Evolutionary conservation across 192 early-diverging fungal species (phyloP).

Genomic region (Linnemannia zychae): DNA sequence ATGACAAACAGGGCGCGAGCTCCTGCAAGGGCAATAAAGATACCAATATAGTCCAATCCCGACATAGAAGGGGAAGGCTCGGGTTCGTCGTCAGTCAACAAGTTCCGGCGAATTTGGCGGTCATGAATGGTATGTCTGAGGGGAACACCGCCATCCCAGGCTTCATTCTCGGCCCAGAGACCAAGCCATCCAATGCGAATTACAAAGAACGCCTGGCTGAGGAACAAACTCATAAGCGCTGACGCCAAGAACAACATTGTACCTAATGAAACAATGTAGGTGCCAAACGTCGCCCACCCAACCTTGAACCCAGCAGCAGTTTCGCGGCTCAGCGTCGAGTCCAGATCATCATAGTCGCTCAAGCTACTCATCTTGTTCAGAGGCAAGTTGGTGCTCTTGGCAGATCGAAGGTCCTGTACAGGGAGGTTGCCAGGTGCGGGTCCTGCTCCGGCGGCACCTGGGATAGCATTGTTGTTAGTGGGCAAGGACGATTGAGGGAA

Average conservation of each 20-base stretch:
- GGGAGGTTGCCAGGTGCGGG: not conserved
- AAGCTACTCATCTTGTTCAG: conserved; percentile 51
- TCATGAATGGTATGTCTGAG: conserved; percentile 16
- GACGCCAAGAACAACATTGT: conserved; percentile 23
- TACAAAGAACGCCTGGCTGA: conserved; percentile 49
- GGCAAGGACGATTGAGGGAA: conserved; percentile 13
- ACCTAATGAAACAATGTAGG: conserved; percentile 47
- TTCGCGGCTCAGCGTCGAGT: conserved; percentile 51
- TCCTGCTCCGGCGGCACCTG: not conserved
- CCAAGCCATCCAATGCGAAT: conserved; percentile 49
- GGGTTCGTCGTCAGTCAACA: not conserved
- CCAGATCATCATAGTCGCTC: conserved; percentile 53
- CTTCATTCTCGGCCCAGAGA: conserved; percentile 41
- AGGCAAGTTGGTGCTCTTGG: conserved; percentile 46
- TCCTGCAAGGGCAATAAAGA: conserved; percentile 28
- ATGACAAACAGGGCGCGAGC: conserved; percentile 45
- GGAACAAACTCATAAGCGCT: conserved; percentile 41
- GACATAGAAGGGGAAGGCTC: not conserved
- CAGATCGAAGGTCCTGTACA: conserved; percentile 23
- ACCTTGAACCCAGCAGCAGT: conserved; percentile 50
- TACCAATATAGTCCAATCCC: conserved; percentile 22
- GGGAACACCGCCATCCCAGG: conserved; percentile 38
- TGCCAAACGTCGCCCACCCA: conserved; percentile 41
- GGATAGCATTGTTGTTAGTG: not conserved
- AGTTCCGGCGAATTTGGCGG: not conserved